Conservation (phyloP, 305 asterid species). For the Solanum hybrid region DNA sequence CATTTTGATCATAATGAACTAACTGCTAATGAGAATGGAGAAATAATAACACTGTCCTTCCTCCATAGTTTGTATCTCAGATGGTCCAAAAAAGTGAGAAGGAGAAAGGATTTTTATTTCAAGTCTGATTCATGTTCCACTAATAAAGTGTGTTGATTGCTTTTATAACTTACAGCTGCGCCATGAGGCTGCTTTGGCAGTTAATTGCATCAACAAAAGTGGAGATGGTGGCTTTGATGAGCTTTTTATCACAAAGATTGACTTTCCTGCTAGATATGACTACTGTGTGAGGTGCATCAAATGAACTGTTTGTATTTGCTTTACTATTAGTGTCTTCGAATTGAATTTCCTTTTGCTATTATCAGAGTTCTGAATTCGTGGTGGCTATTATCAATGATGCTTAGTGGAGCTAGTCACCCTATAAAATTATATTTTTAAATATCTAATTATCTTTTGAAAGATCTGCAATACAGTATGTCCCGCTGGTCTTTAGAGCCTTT, state of each 20-base stretch:
- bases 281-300: constrained; percentile 59
- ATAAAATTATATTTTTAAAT: not conserved
- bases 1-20: not conserved
- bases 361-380: not conserved
- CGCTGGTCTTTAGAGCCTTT: not conserved
- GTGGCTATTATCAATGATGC: not conserved
- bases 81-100: not conserved
- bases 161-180: constrained; percentile 46
- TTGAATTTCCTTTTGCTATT: not conserved
- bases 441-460: not conserved
- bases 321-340: not conserved
- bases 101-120: not conserved
- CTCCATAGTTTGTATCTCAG: not conserved
- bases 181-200: constrained; percentile 63
- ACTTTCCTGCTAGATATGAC: constrained; percentile 85
- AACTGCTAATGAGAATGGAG: not conserved
- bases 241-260: constrained; percentile 69
- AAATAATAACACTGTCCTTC: not conserved
- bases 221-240: constrained; percentile 78
- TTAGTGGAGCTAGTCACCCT: not conserved
- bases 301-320: not conserved
- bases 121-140: not conserved
- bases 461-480: not conserved
- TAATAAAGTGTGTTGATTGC: constrained; percentile 5
- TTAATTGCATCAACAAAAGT: constrained; percentile 66